These are phyloP conservation scores for Solanum okadae DNA, from an alignment of 257 asterid species.

Conservation along the genomic window DNA sequence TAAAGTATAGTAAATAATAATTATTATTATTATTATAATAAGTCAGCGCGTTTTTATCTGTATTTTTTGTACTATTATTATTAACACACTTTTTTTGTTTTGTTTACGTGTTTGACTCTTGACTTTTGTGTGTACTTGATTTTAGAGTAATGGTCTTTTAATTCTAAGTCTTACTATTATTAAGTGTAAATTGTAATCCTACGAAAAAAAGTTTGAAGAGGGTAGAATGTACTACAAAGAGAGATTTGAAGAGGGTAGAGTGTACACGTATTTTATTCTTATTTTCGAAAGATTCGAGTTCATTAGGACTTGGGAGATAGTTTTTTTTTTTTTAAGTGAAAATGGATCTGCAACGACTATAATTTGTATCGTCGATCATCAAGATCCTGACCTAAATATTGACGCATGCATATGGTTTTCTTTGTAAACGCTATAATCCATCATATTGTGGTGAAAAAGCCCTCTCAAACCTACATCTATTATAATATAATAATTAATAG, in stretches of 20 bases:
- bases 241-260: accelerated
- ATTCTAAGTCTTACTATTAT: not conserved
- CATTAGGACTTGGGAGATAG: no score
- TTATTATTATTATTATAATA: no score
- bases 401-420: not conserved
- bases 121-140: not conserved
- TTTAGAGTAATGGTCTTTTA: not conserved
- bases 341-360: no score
- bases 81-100: not conserved
- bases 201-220: accelerated
- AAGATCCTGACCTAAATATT: not conserved
- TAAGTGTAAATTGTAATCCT: not conserved
- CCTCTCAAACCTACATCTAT: no score
- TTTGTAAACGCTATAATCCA: not conserved
- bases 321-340: no score
- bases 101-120: not conserved
- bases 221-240: accelerated
- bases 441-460: not conserved
- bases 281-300: accelerated
- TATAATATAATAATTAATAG: no score
- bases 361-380: not conserved
- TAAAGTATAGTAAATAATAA: not conserved
- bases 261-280: accelerated
- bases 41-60: not conserved
- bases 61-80: not conserved